Evolutionary conservation across 306 rosid species (phyloP), one percentile per base, ranked within the genome.

Genomic region (Geum urbanum): DNA sequence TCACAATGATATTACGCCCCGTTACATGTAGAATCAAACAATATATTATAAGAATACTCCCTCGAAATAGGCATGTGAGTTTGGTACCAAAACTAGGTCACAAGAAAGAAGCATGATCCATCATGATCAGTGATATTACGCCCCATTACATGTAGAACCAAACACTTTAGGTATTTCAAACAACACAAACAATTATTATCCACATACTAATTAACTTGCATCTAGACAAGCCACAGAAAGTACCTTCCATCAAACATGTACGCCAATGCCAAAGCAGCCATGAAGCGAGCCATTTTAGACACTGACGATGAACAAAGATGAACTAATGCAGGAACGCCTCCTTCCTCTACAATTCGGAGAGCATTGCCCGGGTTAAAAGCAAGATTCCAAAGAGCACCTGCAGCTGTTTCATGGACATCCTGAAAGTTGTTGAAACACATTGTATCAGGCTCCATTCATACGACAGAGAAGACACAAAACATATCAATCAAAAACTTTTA

Each of bases 161-260:
- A 35, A 55, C 19, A 56, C 45, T 20, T 44, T 14, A 19, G 9
- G 15, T 49, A 63, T 66, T 60, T 44, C 41, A 18, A 18, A 16
- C 19, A 76, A 59, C 73, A 4, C 70, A 50, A 16, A 50, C 48
- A 22, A 62, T 48, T 24, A 46, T 37, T 15, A 46, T 14, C 63
- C 24, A 60, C 32, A 60, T 39, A 45, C 13, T 43, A 48, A 10
- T 3, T 10, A 39, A 51, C 18, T 72, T 66, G 52, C 72, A 35
- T 18, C 57, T 7, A 67, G 43, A 35, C 27, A 45, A 8, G 69
- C 44, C 39, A 70, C 61, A 70, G 46, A 49, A 56, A 63, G 70
- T 87, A 95, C 99, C 99, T 89, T 73, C 99, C 96, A 71, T 95
- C 99, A 85, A 95, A 95, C 99, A 95, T 95, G 91, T 95, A 95